Evolutionary conservation across 2,329 filamentous ascomycete species (phyloP), one percentile per base, ranked within the genome.

Genomic region (Aspergillus sp.): DNA sequence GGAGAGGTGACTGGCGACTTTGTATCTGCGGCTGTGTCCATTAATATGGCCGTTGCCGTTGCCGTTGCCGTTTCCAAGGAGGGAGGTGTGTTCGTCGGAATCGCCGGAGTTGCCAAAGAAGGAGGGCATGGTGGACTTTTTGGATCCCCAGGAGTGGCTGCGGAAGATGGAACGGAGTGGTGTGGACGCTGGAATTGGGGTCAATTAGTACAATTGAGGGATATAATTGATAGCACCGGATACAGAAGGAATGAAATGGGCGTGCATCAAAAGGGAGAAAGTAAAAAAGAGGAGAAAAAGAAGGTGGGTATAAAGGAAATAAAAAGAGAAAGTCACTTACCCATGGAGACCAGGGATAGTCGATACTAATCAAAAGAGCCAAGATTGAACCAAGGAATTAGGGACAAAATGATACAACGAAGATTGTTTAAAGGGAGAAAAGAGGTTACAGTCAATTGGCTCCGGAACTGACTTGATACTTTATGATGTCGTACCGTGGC

Each of bases 1-100:
- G 32, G 71, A 61, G 62, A 68, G 72, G 41, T 57, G 52, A 5
- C 62, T 63, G 25, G 57, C 49, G 51, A 69, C 67, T 46, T 70
- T 66, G 45, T 65, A 60, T 12, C 25, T 4, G 25, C 10, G 25
- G 25, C 25, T 10, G 25, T 30, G 25, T 30, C 25, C 25, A 41
- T 64, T 66, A 25, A 64, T 63, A 46, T 55, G 53, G 25, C 49
- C 49, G 47, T 57, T 19, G 13, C 22, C 10, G 3, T 30, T 17
- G 13, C 23, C n/a, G 5, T 15, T 17, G 17, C 25, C 23, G 12
- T 20, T 20, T 13, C 27, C 43, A 20, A 44, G 43, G 4, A 44
- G 27, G 27, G 53, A 22, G 49, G 49, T 10, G 17, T 45, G 25
- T 55, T 73, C 70, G 49, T 55, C 57, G 12, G 65, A 54, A 45